Evolutionary conservation across 2,329 filamentous ascomycete species (phyloP).

Genomic region (Aspergillus tanneri): DNA sequence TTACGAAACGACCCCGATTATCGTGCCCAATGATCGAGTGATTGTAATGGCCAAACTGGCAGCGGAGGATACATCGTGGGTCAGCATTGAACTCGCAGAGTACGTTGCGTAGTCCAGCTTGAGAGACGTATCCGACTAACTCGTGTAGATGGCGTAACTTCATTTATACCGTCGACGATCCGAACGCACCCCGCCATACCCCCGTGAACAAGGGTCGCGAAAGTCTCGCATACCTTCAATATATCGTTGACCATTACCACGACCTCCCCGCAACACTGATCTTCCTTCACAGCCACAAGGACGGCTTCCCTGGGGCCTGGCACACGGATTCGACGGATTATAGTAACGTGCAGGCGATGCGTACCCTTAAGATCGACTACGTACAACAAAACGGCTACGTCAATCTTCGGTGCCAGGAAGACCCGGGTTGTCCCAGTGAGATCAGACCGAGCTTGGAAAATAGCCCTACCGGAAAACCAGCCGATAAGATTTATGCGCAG

Average conservation of each 20-base stretch:
- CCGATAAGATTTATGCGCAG: constrained; percentile 33
- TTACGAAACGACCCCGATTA: constrained; percentile 31
- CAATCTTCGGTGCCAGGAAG: constrained; percentile 55
- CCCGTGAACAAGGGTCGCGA: constrained; percentile 47
- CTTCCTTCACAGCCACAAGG: constrained; percentile 59
- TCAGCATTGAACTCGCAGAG: constrained; percentile 44
- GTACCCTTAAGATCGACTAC: constrained; percentile 50
- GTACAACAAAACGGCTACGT: constrained; percentile 56
- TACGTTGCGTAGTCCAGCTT: constrained; percentile 25
- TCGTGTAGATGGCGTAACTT: constrained; percentile 45
- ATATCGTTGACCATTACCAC: constrained; percentile 48
- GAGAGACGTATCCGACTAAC: background rate
- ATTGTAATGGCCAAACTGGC: constrained; percentile 47
- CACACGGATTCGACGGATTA: constrained; percentile 59
- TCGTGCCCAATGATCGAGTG: constrained; percentile 39
- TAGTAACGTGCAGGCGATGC: constrained; percentile 54
- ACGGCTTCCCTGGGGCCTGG: constrained; percentile 47
- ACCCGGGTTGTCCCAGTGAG: constrained; percentile 37
- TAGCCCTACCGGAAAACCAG: constrained; percentile 24
- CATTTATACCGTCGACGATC: constrained; percentile 46
- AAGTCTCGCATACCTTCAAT: constrained; percentile 48
- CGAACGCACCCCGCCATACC: constrained; percentile 30
- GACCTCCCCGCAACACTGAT: constrained; percentile 52
- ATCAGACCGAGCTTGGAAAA: constrained; percentile 31
- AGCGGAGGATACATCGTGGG: constrained; percentile 49